Conservation (phyloP, 2,329 filamentous ascomycete genomes). For the Ophiostoma ips region DNA sequence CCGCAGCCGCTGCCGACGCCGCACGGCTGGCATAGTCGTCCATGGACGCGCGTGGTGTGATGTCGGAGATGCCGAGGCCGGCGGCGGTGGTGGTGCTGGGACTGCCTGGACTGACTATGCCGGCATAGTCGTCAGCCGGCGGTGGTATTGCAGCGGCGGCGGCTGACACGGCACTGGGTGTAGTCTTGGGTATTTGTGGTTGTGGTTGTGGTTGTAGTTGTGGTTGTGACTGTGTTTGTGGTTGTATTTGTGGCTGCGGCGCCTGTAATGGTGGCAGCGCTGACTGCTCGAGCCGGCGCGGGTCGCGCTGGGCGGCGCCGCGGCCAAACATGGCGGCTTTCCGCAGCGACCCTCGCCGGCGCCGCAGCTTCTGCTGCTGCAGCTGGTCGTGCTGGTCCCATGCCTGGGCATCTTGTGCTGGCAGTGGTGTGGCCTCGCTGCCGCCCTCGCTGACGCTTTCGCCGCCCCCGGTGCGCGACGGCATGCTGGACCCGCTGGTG, state of each 20-base stretch:
- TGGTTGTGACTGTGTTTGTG: too few relatives aligned
- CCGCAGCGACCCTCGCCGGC: conserved; percentile 69
- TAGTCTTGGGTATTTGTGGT: too few relatives aligned
- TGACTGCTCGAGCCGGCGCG: not conserved
- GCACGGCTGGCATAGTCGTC: conserved; percentile 29
- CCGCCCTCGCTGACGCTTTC: conserved; percentile 8
- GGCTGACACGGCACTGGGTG: too few relatives aligned
- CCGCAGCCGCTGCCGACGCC: conserved; percentile 5
- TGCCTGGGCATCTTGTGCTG: conserved; percentile 10
- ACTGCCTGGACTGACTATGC: conserved; percentile 7
- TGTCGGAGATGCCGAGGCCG: conserved; percentile 32
- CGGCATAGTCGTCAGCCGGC: conserved; percentile 7
- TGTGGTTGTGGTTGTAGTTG: too few relatives aligned
- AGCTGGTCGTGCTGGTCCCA: conserved; percentile 3
- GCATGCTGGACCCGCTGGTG: conserved; percentile 5
- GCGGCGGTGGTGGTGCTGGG: conserved; percentile 9
- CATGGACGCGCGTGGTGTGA: conserved; percentile 32
- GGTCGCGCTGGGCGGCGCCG: conserved; percentile 43
- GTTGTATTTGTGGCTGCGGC: too few relatives aligned
- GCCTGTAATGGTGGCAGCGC: not conserved
- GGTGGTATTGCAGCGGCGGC: not conserved
- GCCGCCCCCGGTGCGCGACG: conserved; percentile 13
- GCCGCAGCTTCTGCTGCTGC: conserved; percentile 31
- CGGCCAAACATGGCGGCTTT: conserved; percentile 76
- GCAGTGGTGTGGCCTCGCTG: conserved; percentile 8